A percentile compares a stretch with the other conserved stretches of the same genome.
These are phyloP conservation scores for Vachellia collinsii DNA, from an alignment of 306 rosid species.

Conservation along the genomic window DNA sequence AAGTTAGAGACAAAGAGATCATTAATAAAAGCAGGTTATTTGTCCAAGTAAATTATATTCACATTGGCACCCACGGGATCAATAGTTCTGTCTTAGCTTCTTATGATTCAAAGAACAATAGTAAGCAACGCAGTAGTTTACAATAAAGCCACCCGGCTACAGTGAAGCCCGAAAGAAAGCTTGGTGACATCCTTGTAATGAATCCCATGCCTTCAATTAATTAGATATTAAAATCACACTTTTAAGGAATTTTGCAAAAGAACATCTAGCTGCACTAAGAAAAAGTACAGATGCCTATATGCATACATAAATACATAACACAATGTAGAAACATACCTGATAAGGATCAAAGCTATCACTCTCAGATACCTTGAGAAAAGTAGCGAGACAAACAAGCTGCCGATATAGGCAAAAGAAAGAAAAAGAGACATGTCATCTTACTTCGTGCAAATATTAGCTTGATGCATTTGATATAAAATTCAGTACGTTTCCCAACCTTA, in stretches of 20 bases:
- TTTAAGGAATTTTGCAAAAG: not conserved
- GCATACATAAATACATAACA: not conserved
- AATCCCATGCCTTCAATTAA: not conserved
- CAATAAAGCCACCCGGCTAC: not conserved
- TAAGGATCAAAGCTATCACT: constrained; percentile 95
- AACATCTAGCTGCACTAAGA: not conserved
- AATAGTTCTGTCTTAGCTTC: not conserved
- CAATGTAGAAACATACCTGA: constrained; percentile 61
- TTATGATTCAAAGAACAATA: constrained; percentile 3
- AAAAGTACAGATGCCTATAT: not conserved
- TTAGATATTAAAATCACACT: not conserved
- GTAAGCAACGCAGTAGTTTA: not conserved
- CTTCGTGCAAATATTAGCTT: constrained; percentile 10
- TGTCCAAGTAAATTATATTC: constrained; percentile 13
- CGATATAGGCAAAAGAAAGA: not conserved
- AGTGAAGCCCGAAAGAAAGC: too few species aligned
- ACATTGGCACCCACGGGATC: not conserved
- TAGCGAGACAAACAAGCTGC: constrained; percentile 97
- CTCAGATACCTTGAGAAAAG: constrained; percentile 95
- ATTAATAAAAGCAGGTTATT: not conserved
- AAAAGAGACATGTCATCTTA: constrained; percentile 23
- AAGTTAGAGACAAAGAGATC: constrained; percentile 8
- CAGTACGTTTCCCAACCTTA: constrained; percentile 58
- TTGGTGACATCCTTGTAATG: not conserved
- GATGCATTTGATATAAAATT: constrained; percentile 15